Conservation (phyloP, 176 grass and related monocot genomes). For the Aegilops sharonensis region DNA sequence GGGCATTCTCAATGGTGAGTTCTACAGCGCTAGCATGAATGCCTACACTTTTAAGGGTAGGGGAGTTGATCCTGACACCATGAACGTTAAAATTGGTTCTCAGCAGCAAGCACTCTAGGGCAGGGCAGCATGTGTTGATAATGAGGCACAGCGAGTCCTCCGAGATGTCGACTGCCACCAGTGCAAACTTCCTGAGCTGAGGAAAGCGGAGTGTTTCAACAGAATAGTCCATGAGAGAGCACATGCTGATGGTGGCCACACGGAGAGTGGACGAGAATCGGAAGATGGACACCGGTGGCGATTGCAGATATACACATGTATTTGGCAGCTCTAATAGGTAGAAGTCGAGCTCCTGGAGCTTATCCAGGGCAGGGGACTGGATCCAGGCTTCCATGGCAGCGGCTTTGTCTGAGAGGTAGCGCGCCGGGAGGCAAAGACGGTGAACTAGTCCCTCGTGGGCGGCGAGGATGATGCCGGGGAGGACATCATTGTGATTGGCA, state of each 20-base stretch:
- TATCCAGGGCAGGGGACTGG: neutral
- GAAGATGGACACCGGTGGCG: constrained; percentile 37
- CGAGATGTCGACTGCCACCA: neutral
- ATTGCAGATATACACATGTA: neutral
- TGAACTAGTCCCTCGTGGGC: neutral
- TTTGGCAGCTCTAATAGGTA: neutral
- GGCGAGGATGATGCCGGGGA: neutral
- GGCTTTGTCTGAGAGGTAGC: neutral
- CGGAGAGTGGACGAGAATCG: constrained; percentile 1
- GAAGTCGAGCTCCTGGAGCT: neutral
- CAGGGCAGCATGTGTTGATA: neutral
- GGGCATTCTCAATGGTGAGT: neutral
- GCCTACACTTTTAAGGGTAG: neutral
- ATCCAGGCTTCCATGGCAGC: neutral
- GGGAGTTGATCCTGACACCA: neutral
- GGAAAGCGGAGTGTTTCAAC: neutral
- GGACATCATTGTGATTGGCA: neutral
- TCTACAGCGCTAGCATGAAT: neutral
- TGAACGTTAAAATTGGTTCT: neutral
- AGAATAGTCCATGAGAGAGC: neutral
- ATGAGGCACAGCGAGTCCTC: neutral
- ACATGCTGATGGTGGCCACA: neutral
- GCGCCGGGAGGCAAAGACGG: neutral
- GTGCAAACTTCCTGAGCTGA: neutral
- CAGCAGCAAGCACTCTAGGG: neutral